Percentiles rank a stretch among this genome's conserved stretches.
Evolutionary conservation across 371 early-diverging fungal species (phyloP).

Genomic region (Gilbertella persicaria): DNA sequence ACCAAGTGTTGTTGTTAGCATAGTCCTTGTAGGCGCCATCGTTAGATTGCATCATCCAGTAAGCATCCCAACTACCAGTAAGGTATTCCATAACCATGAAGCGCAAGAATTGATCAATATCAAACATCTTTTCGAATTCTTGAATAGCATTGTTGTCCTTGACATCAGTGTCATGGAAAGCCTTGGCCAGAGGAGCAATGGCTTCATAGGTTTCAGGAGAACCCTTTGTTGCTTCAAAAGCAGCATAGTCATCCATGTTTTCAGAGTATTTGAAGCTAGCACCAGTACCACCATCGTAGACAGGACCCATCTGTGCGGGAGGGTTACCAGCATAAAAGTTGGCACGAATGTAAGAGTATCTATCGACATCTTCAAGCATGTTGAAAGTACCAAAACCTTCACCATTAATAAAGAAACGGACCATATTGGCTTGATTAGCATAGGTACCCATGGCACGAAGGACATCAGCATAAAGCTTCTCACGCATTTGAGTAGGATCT

Average conservation of each 20-base stretch:
- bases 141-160: constrained; percentile 37
- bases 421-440: constrained; percentile 54
- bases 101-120: constrained; percentile 51
- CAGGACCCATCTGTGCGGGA: constrained; percentile 48
- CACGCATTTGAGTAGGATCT: constrained; percentile 65
- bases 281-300: constrained; percentile 58
- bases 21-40: constrained; percentile 58
- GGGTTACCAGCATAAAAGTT: constrained; percentile 50
- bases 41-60: constrained; percentile 56
- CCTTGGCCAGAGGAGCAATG: constrained; percentile 35
- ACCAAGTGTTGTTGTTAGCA: constrained; percentile 42
- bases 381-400: constrained; percentile 57
- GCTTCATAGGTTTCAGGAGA: constrained; percentile 39
- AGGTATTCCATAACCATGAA: constrained; percentile 64
- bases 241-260: constrained; percentile 25
- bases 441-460: constrained; percentile 55
- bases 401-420: constrained; percentile 57
- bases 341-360: constrained; percentile 53
- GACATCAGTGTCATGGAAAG: constrained; percentile 32
- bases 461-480: constrained; percentile 59
- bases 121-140: constrained; percentile 37
- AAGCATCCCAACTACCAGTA: constrained; percentile 58
- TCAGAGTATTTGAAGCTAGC: constrained; percentile 41
- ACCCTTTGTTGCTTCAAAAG: constrained; percentile 23
- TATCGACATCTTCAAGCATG: constrained; percentile 50